These are phyloP conservation scores for Meira nashicola DNA, from an alignment of 1,284 basidiomycete species.

Conservation along the genomic window DNA sequence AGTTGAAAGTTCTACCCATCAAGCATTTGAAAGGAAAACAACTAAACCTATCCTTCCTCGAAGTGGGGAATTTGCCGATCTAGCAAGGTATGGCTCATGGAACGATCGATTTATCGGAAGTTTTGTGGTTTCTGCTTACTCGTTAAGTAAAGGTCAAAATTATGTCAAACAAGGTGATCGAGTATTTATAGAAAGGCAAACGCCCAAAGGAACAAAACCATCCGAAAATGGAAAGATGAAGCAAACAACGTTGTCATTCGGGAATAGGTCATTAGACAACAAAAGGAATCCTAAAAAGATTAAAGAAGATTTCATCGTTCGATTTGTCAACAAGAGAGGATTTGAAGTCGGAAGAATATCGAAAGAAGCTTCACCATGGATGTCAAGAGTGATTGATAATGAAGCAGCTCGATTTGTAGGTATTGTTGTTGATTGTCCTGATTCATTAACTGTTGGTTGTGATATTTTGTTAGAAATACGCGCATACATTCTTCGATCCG, in stretches of 20 bases:
- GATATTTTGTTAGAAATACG: slow-evolving; percentile 45
- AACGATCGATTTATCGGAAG: slow-evolving; percentile 25
- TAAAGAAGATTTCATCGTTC: slow-evolving; percentile 45
- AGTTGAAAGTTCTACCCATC: no score
- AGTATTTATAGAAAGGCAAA: slow-evolving; percentile 38
- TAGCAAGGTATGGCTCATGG: background rate
- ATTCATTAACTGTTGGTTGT: slow-evolving; percentile 36
- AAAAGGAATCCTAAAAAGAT: slow-evolving; percentile 26
- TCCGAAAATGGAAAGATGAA: slow-evolving; percentile 19
- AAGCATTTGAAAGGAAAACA: no score
- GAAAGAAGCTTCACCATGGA: slow-evolving; percentile 43
- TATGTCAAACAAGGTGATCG: slow-evolving; percentile 41
- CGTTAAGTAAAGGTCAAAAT: slow-evolving; percentile 40
- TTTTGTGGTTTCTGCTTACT: slow-evolving; percentile 47
- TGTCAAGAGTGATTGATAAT: slow-evolving; percentile 44
- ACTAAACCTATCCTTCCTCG: no score
- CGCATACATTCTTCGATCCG: slow-evolving; percentile 16
- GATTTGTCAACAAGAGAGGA: slow-evolving; percentile 45
- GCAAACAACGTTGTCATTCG: slow-evolving; percentile 38
- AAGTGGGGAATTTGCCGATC: background rate
- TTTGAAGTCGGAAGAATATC: slow-evolving; percentile 48
- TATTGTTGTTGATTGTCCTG: slow-evolving; percentile 43
- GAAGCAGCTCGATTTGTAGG: slow-evolving; percentile 44
- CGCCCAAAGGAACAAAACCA: slow-evolving; percentile 20
- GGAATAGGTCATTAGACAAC: slow-evolving; percentile 4